Percentiles rank a stretch among this genome's conserved stretches.
Conservation (phyloP, 2,329 filamentous ascomycete species). For the Calonectria fujianensis region DNA sequence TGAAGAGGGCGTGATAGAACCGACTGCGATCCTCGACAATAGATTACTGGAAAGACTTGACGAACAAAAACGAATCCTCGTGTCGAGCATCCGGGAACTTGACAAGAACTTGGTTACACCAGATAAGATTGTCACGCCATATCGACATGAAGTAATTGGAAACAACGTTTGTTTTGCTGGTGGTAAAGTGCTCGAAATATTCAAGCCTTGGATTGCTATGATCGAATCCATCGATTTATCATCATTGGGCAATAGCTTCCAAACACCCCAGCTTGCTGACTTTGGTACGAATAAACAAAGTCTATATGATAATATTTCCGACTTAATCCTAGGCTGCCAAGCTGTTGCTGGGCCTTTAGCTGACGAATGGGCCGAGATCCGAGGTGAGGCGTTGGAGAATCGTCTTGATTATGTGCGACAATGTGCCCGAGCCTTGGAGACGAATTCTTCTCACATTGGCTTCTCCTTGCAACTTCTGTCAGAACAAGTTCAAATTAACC, state of each 20-base stretch:
- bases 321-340: constrained; percentile 91
- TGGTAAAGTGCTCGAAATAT: constrained; percentile 88
- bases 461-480: constrained; percentile 91
- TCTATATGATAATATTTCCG: constrained; percentile 93
- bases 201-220: constrained; percentile 91
- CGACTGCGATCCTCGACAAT: constrained; percentile 83
- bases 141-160: constrained; percentile 86
- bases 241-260: constrained; percentile 83
- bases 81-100: constrained; percentile 89
- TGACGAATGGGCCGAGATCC: constrained; percentile 96
- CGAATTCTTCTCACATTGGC: constrained; percentile 89
- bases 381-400: constrained; percentile 91
- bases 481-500: constrained; percentile 81
- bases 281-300: constrained; percentile 95
- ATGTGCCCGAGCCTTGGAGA: constrained; percentile 87
- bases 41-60: constrained; percentile 89
- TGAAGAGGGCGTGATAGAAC: constrained; percentile 82
- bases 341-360: constrained; percentile 92
- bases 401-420: constrained; percentile 87
- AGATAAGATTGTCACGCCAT: constrained; percentile 87
- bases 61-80: constrained; percentile 88
- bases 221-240: constrained; percentile 95
- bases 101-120: constrained; percentile 87
- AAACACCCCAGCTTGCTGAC: constrained; percentile 89
- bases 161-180: constrained; percentile 88